Conservation (phyloP, 2,329 filamentous ascomycete genomes). For the Claviceps quebecensis region DNA sequence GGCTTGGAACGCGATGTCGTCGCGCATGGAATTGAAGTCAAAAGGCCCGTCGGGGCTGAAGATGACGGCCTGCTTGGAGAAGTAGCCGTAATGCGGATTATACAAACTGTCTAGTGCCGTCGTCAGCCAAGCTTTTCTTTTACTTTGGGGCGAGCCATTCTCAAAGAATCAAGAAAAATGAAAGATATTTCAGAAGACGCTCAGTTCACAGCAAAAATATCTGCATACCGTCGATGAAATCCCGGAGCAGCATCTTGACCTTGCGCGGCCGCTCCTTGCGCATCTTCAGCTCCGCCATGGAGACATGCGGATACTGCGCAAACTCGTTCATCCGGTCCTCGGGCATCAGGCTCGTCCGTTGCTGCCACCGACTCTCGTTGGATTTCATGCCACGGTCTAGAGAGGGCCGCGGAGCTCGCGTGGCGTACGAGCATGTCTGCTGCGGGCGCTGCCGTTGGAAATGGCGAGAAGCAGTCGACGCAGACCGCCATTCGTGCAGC, state of each 20-base stretch:
- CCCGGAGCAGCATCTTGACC: slow-evolving; percentile 93
- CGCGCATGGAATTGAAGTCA: slow-evolving; percentile 64
- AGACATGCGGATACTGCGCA: slow-evolving; percentile 69
- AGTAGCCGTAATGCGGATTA: slow-evolving; percentile 90
- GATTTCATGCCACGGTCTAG: slow-evolving; percentile 26
- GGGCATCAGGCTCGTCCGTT: slow-evolving; percentile 61
- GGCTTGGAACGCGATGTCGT: slow-evolving; percentile 74
- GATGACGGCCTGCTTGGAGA: slow-evolving; percentile 91
- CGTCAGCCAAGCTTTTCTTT: slow-evolving; percentile 7
- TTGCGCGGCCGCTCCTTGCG: slow-evolving; percentile 64
- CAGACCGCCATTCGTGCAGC: not conserved
- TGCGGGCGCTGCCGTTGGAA: slow-evolving; percentile 2
- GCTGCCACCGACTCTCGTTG: slow-evolving; percentile 71
- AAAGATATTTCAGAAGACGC: too few relatives aligned
- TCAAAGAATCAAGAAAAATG: too few relatives aligned
- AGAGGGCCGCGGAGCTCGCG: slow-evolving; percentile 13
- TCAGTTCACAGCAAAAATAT: not conserved
- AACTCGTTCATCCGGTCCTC: slow-evolving; percentile 71
- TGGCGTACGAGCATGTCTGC: slow-evolving; percentile 14
- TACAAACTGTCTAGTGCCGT: slow-evolving; percentile 64
- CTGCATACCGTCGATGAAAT: slow-evolving; percentile 78
- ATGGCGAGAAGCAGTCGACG: not conserved
- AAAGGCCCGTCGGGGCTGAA: slow-evolving; percentile 89
- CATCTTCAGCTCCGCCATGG: slow-evolving; percentile 59
- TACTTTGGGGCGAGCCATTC: not conserved